Percentiles rank a stretch among this genome's conserved stretches.
Conservation (phyloP, 139 green algal species). For the Coccomyxa sp. region DNA sequence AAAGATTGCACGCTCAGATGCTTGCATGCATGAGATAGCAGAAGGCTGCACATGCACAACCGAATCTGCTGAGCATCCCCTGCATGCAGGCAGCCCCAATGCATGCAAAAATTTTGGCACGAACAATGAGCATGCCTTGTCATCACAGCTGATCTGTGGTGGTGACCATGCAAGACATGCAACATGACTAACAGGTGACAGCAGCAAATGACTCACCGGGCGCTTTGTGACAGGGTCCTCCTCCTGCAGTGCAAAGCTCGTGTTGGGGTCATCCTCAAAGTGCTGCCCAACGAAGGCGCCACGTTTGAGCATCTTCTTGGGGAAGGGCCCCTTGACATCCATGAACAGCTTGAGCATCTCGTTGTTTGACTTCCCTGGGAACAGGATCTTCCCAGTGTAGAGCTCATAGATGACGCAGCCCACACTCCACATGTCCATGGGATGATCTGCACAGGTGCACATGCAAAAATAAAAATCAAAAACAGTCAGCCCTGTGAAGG, state of each 20-base stretch:
- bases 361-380: slow-evolving; percentile 95
- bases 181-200: background rate
- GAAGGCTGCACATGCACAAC: too few species aligned
- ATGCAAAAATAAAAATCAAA: background rate
- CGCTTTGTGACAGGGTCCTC: slow-evolving; percentile 62
- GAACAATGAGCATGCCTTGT: too few species aligned
- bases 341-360: slow-evolving; percentile 97
- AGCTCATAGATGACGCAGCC: slow-evolving; percentile 97
- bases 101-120: too few species aligned
- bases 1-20: too few species aligned
- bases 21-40: too few species aligned
- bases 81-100: too few species aligned
- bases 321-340: slow-evolving; percentile 93
- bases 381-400: slow-evolving; percentile 94
- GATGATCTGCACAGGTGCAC: slow-evolving; percentile 51
- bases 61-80: too few species aligned
- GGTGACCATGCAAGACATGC: too few species aligned
- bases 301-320: slow-evolving; percentile 90
- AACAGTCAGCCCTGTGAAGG: background rate
- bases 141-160: too few species aligned
- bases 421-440: slow-evolving; percentile 96
- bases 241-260: slow-evolving; percentile 71
- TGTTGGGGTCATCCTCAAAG: slow-evolving; percentile 76
- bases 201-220: slow-evolving; percentile 1
- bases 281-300: slow-evolving; percentile 64